Evolutionary conservation across 805 yeast genomes (phyloP).

Genomic region (Saturnispora dispora): DNA sequence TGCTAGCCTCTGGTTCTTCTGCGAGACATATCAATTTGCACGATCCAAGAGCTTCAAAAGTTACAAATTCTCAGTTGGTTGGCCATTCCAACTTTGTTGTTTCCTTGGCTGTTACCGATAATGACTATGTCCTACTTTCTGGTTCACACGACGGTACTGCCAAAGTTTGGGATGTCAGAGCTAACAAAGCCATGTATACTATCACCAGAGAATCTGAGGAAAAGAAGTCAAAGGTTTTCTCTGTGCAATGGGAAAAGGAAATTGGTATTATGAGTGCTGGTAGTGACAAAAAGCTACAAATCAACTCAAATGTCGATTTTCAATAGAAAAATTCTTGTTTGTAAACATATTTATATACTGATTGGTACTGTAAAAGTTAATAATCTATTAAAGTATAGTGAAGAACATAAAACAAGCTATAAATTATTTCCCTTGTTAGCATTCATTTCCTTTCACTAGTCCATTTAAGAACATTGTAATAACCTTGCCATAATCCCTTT

Average conservation of each 20-base stretch:
- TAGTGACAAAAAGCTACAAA: constrained; percentile 85
- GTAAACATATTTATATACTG: background rate
- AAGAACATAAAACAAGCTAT: background rate
- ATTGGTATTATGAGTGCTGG: constrained; percentile 91
- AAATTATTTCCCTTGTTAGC: background rate
- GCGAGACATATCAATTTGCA: constrained; percentile 95
- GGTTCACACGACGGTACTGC: constrained; percentile 95
- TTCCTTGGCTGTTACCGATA: constrained; percentile 64
- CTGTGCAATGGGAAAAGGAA: constrained; percentile 72
- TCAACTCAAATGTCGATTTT: constrained; percentile 38
- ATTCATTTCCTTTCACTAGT: constrained; percentile 23
- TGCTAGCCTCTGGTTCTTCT: constrained; percentile 89
- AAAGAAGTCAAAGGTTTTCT: constrained; percentile 62
- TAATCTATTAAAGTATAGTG: background rate
- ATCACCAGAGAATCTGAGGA: constrained; percentile 61
- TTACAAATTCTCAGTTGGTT: constrained; percentile 59
- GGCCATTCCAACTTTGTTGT: constrained; percentile 94
- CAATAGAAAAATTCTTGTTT: constrained; percentile 9
- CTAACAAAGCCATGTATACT: constrained; percentile 73
- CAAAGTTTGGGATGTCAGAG: constrained; percentile 91
- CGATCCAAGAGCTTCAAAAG: constrained; percentile 75
- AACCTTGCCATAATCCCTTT: constrained; percentile 68
- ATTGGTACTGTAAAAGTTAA: background rate
- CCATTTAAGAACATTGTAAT: constrained; percentile 60
- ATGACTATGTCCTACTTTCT: constrained; percentile 74